Evolutionary conservation across 164 flowering plant genomes (phyloP), one percentile per base, ranked within the genome.

Genomic region (Dillenia suffruticosa): DNA sequence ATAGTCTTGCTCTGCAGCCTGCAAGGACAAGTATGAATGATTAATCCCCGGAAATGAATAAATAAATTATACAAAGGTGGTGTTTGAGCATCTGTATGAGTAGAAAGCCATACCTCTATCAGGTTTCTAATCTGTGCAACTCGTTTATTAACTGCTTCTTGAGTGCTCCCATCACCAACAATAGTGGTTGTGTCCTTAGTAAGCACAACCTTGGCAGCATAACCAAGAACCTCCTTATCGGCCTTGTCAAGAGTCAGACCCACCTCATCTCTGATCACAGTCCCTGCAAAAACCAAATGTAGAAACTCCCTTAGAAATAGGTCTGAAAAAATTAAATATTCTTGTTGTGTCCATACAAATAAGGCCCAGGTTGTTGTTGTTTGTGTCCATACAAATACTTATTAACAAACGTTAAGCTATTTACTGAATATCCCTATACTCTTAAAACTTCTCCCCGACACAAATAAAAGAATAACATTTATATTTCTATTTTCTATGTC

Each of bases 151-250:
- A 94, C 97, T 22, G 84, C 97, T 44, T 91, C 97, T 63, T 94
- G 93, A 12, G 97, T 88, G 82, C 96, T 91, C 17, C 98, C 99
- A 81, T 92, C 97, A 67, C 97, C 99, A 56, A 95, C 92, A 68
- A 95, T 86, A 48, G 97, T 95, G 9, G 96, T 89, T 0, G 82
- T 17, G 55, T 92, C 99, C 74, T 95, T 95, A 32, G 94, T 86
- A 58, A 91, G 92, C 26, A 92, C 99, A n/a, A 95, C 92, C 79
- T 89, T 92, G 2, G 96, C 88, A 66, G 97, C 97, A 70, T 84
- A 79, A 2, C 99, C 99, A 15, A 95, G 75, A 16, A 92, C 99
- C 65, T 84, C 92, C 58, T 80, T 88, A 12, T 70, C 93, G 66
- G 86, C 97, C 75, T 89, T 89, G 79, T 95, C 99, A 44, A 95